phyloP scores from a whole-genome alignment of 257 asterid genomes.

The Solanum sejunctum region DNA sequence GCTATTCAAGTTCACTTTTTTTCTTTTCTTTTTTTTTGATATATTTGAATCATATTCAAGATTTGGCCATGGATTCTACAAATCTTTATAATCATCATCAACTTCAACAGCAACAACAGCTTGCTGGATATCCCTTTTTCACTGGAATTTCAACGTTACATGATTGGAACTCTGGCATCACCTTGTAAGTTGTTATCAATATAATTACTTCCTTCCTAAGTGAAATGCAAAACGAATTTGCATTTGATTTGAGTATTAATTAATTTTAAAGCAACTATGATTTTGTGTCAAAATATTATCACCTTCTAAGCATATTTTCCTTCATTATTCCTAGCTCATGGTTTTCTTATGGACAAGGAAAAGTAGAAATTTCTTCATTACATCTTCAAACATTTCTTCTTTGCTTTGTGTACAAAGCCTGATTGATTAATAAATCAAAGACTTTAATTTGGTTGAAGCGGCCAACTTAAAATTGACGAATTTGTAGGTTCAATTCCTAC shows the following conservation, averaged over 20 bases:
- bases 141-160: background rate
- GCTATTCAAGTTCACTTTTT: background rate
- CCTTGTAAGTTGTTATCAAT: constrained; percentile 7
- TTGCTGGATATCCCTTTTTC: background rate
- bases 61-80: constrained; percentile 16
- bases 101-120: constrained; percentile 3
- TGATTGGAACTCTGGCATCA: constrained; percentile 8
- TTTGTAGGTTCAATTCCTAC: background rate
- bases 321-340: background rate
- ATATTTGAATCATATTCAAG: background rate
- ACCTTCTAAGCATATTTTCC: background rate
- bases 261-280: background rate
- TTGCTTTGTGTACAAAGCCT: background rate
- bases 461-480: background rate
- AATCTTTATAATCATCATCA: constrained; percentile 11
- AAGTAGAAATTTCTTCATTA: background rate
- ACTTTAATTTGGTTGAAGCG: background rate
- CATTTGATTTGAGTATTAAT: background rate
- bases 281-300: background rate
- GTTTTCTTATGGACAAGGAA: background rate
- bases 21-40: background rate
- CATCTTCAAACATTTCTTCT: background rate
- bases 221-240: background rate
- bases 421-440: background rate
- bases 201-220: background rate